Base-by-base conservation (phyloP, 179 eudicot genomes). In the Beta corolliflora region DNA sequence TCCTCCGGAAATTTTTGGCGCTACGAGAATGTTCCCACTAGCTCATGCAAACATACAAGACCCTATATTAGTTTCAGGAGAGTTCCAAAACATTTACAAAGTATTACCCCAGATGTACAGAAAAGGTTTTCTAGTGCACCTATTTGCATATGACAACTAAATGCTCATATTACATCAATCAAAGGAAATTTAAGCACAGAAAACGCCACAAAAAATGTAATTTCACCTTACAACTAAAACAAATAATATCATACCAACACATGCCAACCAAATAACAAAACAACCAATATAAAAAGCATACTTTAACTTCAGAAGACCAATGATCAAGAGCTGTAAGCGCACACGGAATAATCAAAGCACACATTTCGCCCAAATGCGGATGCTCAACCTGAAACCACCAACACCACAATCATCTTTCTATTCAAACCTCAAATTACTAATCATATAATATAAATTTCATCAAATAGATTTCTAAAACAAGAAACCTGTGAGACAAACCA, bases 271-370 rank as follows among this genome's bases (percentile, higher is more conserved):
- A 63, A 53, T 46, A 59, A 46, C 55, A 48, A 81, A 52, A 53
- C 58, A 36, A n/a, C 14, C 16, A 8, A 23, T 46, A 18, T n/a
- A 61, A 60, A 41, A 10, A 71, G 82, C 91, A 66, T 88, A 95
- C 99, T 82, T 95, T 95, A 64, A 95, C 97, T 87, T 91, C 92
- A 23, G 98, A 79, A 50, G 98, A 94, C 99, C 99, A 95, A 83
- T 95, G 99, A 91, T 95, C 99, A 75, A 95, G 94, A 85, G 92
- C 90, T 48, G 97, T 94, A 21, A 95, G 88, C 14, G 89, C 94
- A 84, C 97, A 92, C 23, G 99, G 99, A 82, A 91, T 78, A 67
- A 95, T 80, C 89, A 92, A 86, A 70, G 82, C 61, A 83, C 92
- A 94, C 76, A 92, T 41, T 75, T 85, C 85, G 71, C 96, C 96